phyloP scores from a whole-genome alignment of 495 filamentous ascomycete species.

The Physcia stellaris region DNA sequence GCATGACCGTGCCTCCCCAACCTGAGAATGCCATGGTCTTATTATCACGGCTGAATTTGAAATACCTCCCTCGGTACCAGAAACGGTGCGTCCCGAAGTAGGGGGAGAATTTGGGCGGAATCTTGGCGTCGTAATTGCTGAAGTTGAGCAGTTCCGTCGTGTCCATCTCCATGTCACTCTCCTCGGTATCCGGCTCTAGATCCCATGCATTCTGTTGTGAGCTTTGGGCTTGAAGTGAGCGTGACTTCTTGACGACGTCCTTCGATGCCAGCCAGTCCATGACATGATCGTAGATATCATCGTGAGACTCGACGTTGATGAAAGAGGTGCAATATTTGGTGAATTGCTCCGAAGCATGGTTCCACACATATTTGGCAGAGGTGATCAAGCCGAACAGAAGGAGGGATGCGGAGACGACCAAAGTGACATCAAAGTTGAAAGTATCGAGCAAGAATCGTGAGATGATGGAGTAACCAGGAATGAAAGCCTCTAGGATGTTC shows the following conservation, averaged over 20 bases:
- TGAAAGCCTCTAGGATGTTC: slow-evolving; percentile 54
- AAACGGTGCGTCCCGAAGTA: slow-evolving; percentile 31
- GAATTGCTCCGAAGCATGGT: slow-evolving; percentile 26
- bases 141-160: slow-evolving; percentile 22
- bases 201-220: slow-evolving; percentile 37
- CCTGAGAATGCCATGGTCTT: slow-evolving; percentile 14
- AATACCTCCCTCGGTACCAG: slow-evolving; percentile 25
- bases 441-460: slow-evolving; percentile 44
- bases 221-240: slow-evolving; percentile 45
- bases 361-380: slow-evolving; percentile 34
- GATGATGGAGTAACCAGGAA: slow-evolving; percentile 59
- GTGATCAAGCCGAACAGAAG: slow-evolving; percentile 39
- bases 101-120: slow-evolving; percentile 34
- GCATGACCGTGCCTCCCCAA: slow-evolving; percentile 13
- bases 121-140: slow-evolving; percentile 29
- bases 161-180: slow-evolving; percentile 14
- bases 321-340: slow-evolving; percentile 36
- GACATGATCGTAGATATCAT: slow-evolving; percentile 46
- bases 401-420: slow-evolving; percentile 45
- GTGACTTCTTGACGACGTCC: slow-evolving; percentile 33
- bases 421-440: slow-evolving; percentile 53
- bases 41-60: slow-evolving; percentile 23
- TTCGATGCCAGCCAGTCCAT: slow-evolving; percentile 48
- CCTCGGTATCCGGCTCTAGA: slow-evolving; percentile 29
- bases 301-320: slow-evolving; percentile 39